A percentile compares a stretch with the other conserved stretches of the same genome.
Evolutionary conservation across 495 filamentous ascomycete species (phyloP).

Genomic region (Penicillium longicatenatum): DNA sequence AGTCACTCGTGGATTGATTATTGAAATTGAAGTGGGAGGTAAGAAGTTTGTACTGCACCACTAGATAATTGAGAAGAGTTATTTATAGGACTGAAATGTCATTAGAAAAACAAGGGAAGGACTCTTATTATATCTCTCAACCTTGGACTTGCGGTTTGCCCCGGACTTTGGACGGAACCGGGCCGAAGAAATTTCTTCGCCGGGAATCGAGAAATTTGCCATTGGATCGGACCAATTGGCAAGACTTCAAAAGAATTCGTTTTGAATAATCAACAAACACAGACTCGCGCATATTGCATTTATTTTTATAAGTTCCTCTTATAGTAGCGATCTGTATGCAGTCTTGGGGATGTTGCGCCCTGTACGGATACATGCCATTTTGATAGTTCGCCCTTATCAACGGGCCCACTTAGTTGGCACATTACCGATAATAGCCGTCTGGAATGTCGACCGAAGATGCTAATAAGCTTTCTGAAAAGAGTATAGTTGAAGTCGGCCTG

Average conservation of each 20-base stretch:
- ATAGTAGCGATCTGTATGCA: not conserved
- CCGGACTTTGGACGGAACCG: constrained; percentile 14
- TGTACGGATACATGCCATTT: not conserved
- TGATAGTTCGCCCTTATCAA: constrained; percentile 10
- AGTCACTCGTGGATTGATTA: not conserved
- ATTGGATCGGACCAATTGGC: not conserved
- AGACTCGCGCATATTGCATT: not conserved
- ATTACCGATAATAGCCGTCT: not conserved
- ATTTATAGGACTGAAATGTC: not conserved
- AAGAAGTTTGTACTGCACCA: not conserved
- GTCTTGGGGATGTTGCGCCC: not conserved
- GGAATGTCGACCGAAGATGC: not conserved
- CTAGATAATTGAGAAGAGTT: not conserved
- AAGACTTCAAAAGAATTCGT: not conserved
- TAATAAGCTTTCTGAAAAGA: not conserved
- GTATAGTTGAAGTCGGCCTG: not conserved
- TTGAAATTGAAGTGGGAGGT: not conserved
- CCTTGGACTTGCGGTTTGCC: constrained; percentile 25
- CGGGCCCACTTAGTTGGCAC: not conserved
- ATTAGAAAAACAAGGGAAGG: not conserved
- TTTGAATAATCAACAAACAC: not conserved
- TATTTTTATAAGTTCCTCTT: not conserved
- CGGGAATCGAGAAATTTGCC: not conserved
- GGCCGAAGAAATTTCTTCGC: constrained; percentile 19
- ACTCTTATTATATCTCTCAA: not conserved